These are phyloP conservation scores for Parsonsia alboflavescens DNA, from an alignment of 257 asterid species.

Conservation along the genomic window DNA sequence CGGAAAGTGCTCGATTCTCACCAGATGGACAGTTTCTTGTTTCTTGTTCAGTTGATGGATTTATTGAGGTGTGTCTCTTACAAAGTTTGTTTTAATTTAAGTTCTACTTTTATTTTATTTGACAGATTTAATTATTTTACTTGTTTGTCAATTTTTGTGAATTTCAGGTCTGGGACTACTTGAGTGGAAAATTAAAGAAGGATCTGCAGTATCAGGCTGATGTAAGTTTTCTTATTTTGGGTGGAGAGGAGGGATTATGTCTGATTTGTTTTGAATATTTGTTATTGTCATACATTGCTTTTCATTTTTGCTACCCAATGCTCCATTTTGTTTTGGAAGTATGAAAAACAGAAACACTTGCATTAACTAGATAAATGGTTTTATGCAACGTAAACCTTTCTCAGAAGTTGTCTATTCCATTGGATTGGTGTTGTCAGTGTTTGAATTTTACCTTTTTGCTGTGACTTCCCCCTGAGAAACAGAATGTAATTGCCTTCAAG, in stretches of 20 bases:
- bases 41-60: conserved; percentile 94
- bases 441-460: neutral
- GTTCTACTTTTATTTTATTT: neutral
- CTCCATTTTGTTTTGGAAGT: neutral
- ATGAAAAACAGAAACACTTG: neutral
- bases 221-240: conserved; percentile 42
- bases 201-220: conserved; percentile 99
- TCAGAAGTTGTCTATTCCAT: neutral
- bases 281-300: neutral
- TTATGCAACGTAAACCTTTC: neutral
- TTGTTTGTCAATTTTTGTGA: conserved; percentile 26
- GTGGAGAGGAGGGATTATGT: neutral
- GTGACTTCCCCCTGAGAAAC: neutral
- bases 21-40: conserved; percentile 99
- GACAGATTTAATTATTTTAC: conserved; percentile 1
- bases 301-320: neutral
- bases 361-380: neutral
- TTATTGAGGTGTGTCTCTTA: conserved; percentile 62
- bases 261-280: neutral
- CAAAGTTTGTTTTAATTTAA: conserved; percentile 8
- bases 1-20: conserved; percentile 85
- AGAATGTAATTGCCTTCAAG: neutral
- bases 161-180: conserved; percentile 89
- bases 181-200: conserved; percentile 92
- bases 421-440: neutral